Conservation (phyloP, 139 green algal species). For the Closterium sp. region DNA sequence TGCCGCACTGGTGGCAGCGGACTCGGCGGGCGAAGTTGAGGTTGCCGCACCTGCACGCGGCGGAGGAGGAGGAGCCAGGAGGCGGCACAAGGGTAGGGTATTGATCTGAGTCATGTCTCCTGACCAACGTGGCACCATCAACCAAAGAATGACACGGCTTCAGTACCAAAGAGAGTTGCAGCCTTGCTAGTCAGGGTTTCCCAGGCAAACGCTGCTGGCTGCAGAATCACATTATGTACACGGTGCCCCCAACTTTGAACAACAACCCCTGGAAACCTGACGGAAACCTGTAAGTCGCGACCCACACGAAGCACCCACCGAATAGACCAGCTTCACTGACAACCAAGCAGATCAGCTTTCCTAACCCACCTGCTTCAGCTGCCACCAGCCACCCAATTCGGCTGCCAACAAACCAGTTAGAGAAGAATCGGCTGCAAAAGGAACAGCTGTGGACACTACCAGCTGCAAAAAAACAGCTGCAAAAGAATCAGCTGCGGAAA, state of each 20-base stretch:
- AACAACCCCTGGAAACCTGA: not conserved
- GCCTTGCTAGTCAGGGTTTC: not conserved
- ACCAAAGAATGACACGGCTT: not conserved
- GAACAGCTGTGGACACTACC: not conserved
- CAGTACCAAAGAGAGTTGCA: not conserved
- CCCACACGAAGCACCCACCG: not conserved
- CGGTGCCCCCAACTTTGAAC: not conserved
- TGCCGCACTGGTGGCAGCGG: constrained; percentile 30
- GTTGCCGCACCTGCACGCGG: constrained; percentile 28
- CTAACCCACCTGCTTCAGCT: not conserved
- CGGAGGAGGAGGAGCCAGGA: not conserved
- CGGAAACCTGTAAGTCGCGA: not conserved
- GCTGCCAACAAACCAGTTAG: not conserved
- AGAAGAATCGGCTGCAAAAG: not conserved
- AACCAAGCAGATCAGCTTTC: not conserved
- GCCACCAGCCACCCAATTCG: not conserved
- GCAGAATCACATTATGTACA: not conserved
- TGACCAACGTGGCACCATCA: no score
- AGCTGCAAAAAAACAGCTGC: not conserved
- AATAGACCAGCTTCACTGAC: not conserved
- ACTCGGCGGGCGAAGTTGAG: constrained; percentile 31
- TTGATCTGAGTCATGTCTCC: no score
- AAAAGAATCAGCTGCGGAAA: no score
- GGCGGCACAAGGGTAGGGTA: not conserved
- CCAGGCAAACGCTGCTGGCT: not conserved